Evolutionary conservation across 495 filamentous ascomycete species (phyloP), one percentile per base, ranked within the genome.

Genomic region (Tuber microsphaerosporum): DNA sequence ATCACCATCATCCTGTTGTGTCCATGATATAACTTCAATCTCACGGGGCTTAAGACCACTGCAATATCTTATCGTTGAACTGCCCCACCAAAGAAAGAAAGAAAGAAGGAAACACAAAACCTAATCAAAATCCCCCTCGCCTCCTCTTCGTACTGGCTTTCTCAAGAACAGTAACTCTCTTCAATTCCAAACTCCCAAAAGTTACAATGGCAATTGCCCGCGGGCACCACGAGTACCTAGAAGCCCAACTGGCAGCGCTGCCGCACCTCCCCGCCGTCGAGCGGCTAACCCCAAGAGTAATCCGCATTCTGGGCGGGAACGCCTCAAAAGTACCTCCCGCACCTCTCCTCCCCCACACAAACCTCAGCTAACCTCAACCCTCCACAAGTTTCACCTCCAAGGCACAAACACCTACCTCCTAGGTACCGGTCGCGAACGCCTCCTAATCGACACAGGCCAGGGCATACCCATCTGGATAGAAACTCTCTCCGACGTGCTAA

Each of bases 331-430:
- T 91, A 80, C 61, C 84, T 70, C 41, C 7, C 14, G 39, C 71
- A 20, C 45, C 56, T 16, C 56, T 16, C n/a, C 41, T 48, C 43
- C 26, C 45, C 69, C 71, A 2, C 22, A 69, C 51, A 73, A 17
- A 34, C 26, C 56, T 19, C 14, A 75, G n/a, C 74, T 77, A 69
- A 75, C 26, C 75, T 68, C 71, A 45, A 71, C 72, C 48, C 14
- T 22, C 14, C n/a, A 74, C 43, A 61, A 82, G 82, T 82, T 83
- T 76, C 69, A 75, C 72, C 81, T 88, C 42, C 87, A 87, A 89
- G 91, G 91, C 74, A 96, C 93, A 72, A 97, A 97, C 83, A 97
- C 93, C 61, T 97, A 95, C 83, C 86, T 97, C 22, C 78, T 97
- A 75, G 93, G 93, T 78, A 92, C 86, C 10, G 92, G 92, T 19